Evolutionary conservation across 805 yeast species (phyloP), one percentile per base, ranked within the genome.

Genomic region (Candida berthetii): DNA sequence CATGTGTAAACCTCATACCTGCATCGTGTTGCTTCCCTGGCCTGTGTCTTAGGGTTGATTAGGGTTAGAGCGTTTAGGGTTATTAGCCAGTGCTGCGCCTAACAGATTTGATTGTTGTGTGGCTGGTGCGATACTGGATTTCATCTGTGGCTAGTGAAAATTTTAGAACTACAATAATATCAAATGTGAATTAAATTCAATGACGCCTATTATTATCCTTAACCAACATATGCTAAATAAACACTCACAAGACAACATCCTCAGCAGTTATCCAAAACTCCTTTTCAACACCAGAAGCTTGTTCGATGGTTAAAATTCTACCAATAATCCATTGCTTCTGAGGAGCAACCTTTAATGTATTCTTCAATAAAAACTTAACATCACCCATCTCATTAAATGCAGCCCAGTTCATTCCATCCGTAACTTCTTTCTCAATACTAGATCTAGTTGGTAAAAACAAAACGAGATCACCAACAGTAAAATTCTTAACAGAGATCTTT

Each of bases 311-410:
- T 9, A 66, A 52, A 14, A 90, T 78, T 39, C 83, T 66, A 0
- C 85, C 96, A 28, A 91, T 81, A 54, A 90, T 71, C 91, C 96
- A 91, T 49, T 90, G 96, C 41, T 82, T 76, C 27, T 64, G 69
- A 10, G 60, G 60, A 17, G 57, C 50, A 18, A 69, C 51, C 1
- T 54, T 53, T 14, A 67, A 57, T 13, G 63, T 63, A 37, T 69
- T 66, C 39, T 78, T 76, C 48, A 91, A 64, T 54, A 89, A 82
- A 58, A 79, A 89, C 57, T 90, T 89, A 1, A 95, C 93, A 1
- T 87, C 82, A 2, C 91, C 95, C 42, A 85, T 72, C 13, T 68
- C 76, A 49, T 93, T 90, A 66, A 91, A 91, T 1, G 95, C 96
- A 0, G 96, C 96, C 98, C 98, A 91, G 49, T 42, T 40, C 35